Evolutionary conservation across 2,329 filamentous ascomycete species (phyloP).

Genomic region (Fusarium compactum): DNA sequence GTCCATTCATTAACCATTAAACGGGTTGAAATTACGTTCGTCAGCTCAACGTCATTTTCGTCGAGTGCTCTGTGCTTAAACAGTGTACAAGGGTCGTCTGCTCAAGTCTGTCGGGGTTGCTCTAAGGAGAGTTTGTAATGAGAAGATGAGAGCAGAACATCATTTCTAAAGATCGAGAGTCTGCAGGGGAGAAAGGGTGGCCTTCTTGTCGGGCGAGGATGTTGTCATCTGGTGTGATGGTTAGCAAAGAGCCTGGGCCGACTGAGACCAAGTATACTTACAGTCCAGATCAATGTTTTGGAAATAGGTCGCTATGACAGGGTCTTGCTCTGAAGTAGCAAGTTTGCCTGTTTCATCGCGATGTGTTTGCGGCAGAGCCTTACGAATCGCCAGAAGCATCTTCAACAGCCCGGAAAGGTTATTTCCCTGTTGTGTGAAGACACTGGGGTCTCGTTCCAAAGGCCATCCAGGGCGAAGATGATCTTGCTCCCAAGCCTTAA

Average conservation of each 20-base stretch:
- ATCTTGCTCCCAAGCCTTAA: conserved; percentile 75
- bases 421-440: conserved; percentile 70
- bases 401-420: conserved; percentile 69
- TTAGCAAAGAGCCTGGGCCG: background rate
- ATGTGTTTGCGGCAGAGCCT: conserved; percentile 67
- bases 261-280: conserved; percentile 54
- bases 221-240: conserved; percentile 47
- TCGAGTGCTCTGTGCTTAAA: background rate
- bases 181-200: conserved; percentile 63
- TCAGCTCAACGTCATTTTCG: background rate
- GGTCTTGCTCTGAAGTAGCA: conserved; percentile 60
- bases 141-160: conserved; percentile 63
- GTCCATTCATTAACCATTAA: conserved; percentile 51
- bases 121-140: conserved; percentile 51
- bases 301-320: conserved; percentile 64
- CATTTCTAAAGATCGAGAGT: conserved; percentile 64
- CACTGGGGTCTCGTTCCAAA: conserved; percentile 66
- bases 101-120: background rate
- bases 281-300: conserved; percentile 67
- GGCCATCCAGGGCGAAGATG: conserved; percentile 71
- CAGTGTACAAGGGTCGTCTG: background rate
- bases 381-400: conserved; percentile 72
- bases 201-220: conserved; percentile 61
- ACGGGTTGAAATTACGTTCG: conserved; percentile 21
- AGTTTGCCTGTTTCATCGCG: conserved; percentile 63